phyloP scores from a whole-genome alignment of 768 basidiomycete genomes.

The Psilocybe cyanescens region DNA sequence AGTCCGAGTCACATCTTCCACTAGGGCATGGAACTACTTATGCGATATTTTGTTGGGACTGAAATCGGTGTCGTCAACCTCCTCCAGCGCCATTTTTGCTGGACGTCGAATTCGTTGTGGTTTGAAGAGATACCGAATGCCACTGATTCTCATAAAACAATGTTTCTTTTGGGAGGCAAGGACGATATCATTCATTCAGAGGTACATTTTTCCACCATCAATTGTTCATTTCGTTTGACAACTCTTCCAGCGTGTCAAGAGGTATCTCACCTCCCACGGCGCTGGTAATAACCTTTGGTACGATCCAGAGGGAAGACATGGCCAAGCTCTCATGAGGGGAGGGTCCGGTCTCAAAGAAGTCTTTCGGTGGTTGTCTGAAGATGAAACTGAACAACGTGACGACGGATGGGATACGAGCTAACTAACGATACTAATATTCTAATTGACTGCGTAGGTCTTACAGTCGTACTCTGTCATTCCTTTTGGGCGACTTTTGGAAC shows the following conservation, averaged over 20 bases:
- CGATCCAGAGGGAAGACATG: conserved; percentile 66
- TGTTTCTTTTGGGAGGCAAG: conserved; percentile 82
- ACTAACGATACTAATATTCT: not conserved
- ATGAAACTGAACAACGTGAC: conserved; percentile 11
- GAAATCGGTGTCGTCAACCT: conserved; percentile 90
- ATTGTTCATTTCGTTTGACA: not conserved
- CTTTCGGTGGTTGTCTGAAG: conserved; percentile 61
- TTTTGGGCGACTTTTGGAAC: not conserved
- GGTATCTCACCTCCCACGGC: conserved; percentile 79
- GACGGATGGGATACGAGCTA: not conserved
- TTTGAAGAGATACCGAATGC: conserved; percentile 89
- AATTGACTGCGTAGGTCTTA: not conserved
- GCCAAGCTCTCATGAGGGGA: conserved; percentile 57
- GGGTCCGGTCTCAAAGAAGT: conserved; percentile 59
- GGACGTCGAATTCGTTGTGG: conserved; percentile 88
- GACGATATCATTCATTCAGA: conserved; percentile 80
- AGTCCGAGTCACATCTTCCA: not conserved
- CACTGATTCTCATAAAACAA: conserved; percentile 61
- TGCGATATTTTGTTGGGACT: conserved; percentile 86
- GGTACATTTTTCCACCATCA: conserved; percentile 39
- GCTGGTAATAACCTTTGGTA: conserved; percentile 67
- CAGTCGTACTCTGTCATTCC: not conserved
- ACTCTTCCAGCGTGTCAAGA: conserved; percentile 60
- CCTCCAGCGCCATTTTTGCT: conserved; percentile 82
- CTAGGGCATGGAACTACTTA: conserved; percentile 79